A percentile compares a stretch with the other conserved stretches of the same genome.
phyloP scores from a whole-genome alignment of 148 eudicot species.

The Tetragonia tetragonoides region DNA sequence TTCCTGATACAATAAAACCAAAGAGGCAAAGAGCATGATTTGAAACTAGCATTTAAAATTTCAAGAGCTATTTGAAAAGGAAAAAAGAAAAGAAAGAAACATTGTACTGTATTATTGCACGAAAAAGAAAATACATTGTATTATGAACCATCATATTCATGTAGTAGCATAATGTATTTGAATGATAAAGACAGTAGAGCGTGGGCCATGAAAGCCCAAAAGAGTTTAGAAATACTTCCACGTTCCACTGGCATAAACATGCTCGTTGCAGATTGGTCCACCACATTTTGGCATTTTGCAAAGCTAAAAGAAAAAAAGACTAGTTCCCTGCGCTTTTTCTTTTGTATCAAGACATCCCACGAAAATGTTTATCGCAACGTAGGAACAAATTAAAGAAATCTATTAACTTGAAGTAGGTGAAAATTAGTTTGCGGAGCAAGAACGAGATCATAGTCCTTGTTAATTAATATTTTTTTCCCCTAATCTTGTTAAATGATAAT shows the following conservation, averaged over 20 bases:
- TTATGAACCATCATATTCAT: neutral
- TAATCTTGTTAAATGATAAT: too few relatives aligned
- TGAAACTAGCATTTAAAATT: too few relatives aligned
- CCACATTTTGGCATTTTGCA: neutral
- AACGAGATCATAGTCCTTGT: neutral
- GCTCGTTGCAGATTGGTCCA: neutral
- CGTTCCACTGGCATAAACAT: neutral
- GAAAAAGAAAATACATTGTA: neutral
- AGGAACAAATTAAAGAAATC: neutral
- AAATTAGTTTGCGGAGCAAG: neutral
- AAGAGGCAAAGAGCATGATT: too few relatives aligned
- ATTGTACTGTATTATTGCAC: too few relatives aligned
- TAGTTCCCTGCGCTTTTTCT: conserved; percentile 2
- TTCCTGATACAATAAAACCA: too few relatives aligned
- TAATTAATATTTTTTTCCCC: too few relatives aligned
- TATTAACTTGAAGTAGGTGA: neutral
- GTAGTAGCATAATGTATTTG: neutral
- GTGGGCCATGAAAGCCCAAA: neutral
- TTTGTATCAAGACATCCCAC: neutral
- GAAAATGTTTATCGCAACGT: conserved; percentile 1
- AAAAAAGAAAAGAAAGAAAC: too few relatives aligned
- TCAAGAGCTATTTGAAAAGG: too few relatives aligned
- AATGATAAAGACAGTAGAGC: neutral
- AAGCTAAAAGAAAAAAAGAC: neutral
- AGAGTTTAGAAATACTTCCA: neutral